Conservation (phyloP, 129 eudicot species). For the Oenanthe sinensis region DNA sequence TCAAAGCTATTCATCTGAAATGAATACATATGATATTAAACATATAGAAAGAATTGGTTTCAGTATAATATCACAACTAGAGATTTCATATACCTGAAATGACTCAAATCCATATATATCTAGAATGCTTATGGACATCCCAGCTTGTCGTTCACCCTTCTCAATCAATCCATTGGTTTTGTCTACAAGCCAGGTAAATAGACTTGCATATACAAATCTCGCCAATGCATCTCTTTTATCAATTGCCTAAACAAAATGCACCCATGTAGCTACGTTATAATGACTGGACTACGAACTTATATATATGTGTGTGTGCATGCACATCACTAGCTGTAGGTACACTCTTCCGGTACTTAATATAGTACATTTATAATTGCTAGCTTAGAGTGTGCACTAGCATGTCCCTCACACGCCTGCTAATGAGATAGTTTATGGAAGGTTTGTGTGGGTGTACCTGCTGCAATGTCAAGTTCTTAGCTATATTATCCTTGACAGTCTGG, state of each 20-base stretch:
- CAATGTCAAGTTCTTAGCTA: conserved; percentile 38
- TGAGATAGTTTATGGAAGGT: not conserved
- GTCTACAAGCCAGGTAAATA: conserved; percentile 81
- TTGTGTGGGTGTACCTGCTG: conserved; percentile 60
- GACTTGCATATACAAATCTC: conserved; percentile 62
- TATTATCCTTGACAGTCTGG: conserved; percentile 50
- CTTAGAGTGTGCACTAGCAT: not conserved
- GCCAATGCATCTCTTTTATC: conserved; percentile 85
- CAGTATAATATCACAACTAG: not conserved
- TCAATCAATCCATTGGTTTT: conserved; percentile 52
- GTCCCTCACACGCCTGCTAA: not conserved
- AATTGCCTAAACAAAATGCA: conserved; percentile 48
- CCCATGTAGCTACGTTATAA: not conserved
- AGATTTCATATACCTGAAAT: conserved; percentile 42
- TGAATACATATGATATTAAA: conserved; percentile 13
- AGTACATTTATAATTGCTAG: not conserved
- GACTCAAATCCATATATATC: conserved; percentile 94
- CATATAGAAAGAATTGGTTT: not conserved
- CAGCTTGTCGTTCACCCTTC: conserved; percentile 36
- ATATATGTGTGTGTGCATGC: not conserved
- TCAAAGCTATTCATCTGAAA: conserved; percentile 85
- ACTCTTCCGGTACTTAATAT: not conserved
- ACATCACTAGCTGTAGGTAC: not conserved
- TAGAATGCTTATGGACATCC: conserved; percentile 70
- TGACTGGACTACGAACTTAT: not conserved